These are phyloP conservation scores for Aspergillus novofumigatus DNA, from an alignment of 2,329 filamentous ascomycete species.

Conservation along the genomic window DNA sequence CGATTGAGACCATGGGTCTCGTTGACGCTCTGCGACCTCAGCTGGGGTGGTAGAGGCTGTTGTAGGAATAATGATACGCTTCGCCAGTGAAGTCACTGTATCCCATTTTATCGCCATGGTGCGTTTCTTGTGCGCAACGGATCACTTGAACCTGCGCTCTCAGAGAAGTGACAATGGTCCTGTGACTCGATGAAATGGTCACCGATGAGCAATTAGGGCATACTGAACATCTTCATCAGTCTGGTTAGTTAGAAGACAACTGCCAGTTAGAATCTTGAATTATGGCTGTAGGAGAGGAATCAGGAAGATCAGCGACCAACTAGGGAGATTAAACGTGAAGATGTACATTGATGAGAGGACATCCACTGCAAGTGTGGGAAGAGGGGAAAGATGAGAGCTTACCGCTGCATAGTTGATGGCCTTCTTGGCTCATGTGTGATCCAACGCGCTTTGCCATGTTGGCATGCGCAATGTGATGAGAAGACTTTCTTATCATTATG, in stretches of 20 bases:
- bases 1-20: constrained; percentile 75
- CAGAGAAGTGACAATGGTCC: not conserved
- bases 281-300: not conserved
- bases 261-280: not conserved
- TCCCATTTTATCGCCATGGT: constrained; percentile 16
- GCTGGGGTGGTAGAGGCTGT: constrained; percentile 53
- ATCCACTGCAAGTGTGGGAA: not conserved
- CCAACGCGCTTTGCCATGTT: not conserved
- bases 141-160: not conserved
- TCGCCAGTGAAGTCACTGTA: constrained; percentile 30
- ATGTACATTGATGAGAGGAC: not conserved
- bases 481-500: not conserved
- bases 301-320: not conserved
- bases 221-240: not conserved
- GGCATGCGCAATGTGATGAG: not conserved
- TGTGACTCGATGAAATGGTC: not conserved
- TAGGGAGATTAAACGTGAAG: not conserved
- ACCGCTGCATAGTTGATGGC: not conserved
- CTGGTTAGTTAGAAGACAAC: not conserved
- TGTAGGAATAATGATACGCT: constrained; percentile 54
- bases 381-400: not conserved
- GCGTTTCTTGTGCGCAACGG: not conserved
- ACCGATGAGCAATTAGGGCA: not conserved
- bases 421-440: not conserved
- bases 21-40: constrained; percentile 52